Evolutionary conservation across 2,329 filamentous ascomycete species (phyloP).

Genomic region (Sarocladium oryzae): DNA sequence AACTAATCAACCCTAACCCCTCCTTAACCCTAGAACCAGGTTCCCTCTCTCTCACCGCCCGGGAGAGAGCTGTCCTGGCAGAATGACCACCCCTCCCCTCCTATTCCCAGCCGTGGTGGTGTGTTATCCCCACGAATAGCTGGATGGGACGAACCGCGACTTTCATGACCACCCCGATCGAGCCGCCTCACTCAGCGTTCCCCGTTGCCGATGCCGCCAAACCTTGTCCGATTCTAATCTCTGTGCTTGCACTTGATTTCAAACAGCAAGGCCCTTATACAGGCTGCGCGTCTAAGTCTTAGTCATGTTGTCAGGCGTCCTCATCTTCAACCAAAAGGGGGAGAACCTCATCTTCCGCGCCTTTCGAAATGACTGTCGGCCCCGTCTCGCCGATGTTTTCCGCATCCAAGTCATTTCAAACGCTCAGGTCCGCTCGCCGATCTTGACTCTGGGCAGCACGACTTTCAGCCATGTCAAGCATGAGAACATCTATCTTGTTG

Average conservation of each 20-base stretch:
- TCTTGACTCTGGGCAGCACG: conserved; percentile 92
- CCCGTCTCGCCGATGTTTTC: conserved; percentile 96
- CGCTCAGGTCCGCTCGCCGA: conserved; percentile 92
- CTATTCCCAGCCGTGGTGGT: background rate
- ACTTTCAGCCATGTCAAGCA: conserved; percentile 99
- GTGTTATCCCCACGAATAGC: background rate
- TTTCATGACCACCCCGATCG: no score
- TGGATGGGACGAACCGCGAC: background rate
- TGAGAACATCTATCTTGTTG: conserved; percentile 97
- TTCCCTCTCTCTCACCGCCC: background rate
- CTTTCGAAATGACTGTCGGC: conserved; percentile 97
- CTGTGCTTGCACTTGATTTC: no score
- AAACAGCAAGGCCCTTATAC: no score
- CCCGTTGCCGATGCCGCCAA: no score
- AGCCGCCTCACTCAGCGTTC: no score
- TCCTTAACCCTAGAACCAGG: background rate
- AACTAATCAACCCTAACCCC: background rate
- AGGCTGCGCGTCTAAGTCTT: conserved; percentile 17
- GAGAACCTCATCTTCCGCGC: conserved; percentile 99
- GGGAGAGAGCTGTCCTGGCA: background rate
- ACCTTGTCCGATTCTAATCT: no score
- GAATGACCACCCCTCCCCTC: conserved; percentile 8
- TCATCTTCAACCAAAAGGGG: conserved; percentile 99
- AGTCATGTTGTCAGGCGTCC: conserved; percentile 89
- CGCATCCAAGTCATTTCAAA: conserved; percentile 99